A percentile compares a stretch with the other conserved stretches of the same genome.
Conservation (phyloP, 176 grass and related monocot genomes). For the Hsuehochloa calcarea region DNA sequence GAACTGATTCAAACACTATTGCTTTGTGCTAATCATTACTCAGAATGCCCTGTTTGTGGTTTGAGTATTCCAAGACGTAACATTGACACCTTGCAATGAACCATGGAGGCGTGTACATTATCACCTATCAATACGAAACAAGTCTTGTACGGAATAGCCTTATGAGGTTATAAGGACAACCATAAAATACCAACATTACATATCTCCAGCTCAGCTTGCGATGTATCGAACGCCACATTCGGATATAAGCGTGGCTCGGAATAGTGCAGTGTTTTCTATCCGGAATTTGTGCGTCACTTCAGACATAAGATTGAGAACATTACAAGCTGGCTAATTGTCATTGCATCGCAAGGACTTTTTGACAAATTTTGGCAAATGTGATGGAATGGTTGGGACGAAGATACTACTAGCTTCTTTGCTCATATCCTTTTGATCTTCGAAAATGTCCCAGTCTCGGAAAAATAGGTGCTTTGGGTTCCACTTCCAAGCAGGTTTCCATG, state of each 20-base stretch:
- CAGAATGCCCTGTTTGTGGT: neutral
- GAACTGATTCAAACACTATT: neutral
- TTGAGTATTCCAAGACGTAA: neutral
- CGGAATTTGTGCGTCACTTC: neutral
- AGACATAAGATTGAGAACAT: neutral
- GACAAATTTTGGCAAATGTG: neutral
- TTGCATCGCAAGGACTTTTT: neutral
- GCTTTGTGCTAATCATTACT: neutral
- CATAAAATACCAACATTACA: neutral
- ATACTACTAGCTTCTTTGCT: neutral
- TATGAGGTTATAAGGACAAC: neutral
- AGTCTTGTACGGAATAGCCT: neutral
- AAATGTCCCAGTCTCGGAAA: conserved; percentile 77
- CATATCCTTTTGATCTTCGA: conserved; percentile 67
- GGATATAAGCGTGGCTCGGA: neutral
- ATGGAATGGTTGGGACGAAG: neutral
- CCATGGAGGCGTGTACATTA: neutral
- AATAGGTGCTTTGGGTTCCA: conserved; percentile 82
- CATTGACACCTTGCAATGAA: neutral
- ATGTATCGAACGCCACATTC: neutral
- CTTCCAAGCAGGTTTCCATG: conserved; percentile 67
- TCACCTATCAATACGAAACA: neutral
- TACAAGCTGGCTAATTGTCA: neutral
- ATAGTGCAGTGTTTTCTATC: neutral
- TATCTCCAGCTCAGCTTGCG: neutral